A percentile compares a stretch with the other conserved stretches of the same genome.
Evolutionary conservation across 2,329 filamentous ascomycete genomes (phyloP).

Genomic region (Diaporthe capsici): DNA sequence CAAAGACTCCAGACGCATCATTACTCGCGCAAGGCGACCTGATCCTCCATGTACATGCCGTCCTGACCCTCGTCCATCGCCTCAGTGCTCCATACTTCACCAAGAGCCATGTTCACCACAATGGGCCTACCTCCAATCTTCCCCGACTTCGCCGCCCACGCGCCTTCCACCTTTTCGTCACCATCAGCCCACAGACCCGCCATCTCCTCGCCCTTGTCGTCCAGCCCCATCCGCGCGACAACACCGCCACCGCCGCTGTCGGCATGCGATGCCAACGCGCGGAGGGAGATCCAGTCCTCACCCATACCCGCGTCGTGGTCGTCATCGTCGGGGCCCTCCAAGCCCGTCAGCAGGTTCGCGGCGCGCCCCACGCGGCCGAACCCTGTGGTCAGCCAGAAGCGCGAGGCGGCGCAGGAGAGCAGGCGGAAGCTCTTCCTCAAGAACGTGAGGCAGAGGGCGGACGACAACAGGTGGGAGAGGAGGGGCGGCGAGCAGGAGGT

Average conservation of each 20-base stretch:
- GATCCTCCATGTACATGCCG: not conserved
- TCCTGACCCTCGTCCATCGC: not conserved
- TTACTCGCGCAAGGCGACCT: not conserved
- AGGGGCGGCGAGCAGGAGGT: constrained; percentile 75
- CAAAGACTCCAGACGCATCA: not conserved
- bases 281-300: constrained; percentile 61
- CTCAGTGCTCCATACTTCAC: not conserved
- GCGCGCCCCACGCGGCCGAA: constrained; percentile 72
- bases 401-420: constrained; percentile 74
- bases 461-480: constrained; percentile 72
- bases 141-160: constrained; percentile 47
- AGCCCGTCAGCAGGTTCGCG: constrained; percentile 59
- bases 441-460: constrained; percentile 72
- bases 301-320: constrained; percentile 52
- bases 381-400: constrained; percentile 68
- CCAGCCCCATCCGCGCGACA: constrained; percentile 65
- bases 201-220: constrained; percentile 70
- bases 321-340: not conserved
- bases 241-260: constrained; percentile 61
- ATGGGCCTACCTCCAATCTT: constrained; percentile 60
- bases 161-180: constrained; percentile 1
- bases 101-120: constrained; percentile 50
- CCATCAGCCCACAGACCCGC: constrained; percentile 61
- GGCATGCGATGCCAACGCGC: constrained; percentile 58
- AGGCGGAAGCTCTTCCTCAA: constrained; percentile 78